Evolutionary conservation across 164 flowering plant species (phyloP).

Genomic region (Cinnamomum micranthum): DNA sequence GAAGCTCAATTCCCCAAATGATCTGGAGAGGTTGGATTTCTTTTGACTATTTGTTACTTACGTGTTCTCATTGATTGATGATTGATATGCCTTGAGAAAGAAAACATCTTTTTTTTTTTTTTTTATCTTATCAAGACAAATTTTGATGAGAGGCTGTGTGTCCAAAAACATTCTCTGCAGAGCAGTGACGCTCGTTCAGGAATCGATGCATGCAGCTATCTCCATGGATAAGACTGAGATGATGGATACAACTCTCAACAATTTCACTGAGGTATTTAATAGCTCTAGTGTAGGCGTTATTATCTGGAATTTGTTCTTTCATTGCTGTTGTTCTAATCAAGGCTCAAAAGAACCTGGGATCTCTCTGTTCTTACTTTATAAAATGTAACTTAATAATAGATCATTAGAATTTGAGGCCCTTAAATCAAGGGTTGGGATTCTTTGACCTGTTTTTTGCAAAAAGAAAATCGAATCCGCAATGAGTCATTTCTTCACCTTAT

Average conservation of each 20-base stretch:
- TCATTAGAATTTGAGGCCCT: too few relatives aligned
- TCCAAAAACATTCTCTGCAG: conserved; percentile 29
- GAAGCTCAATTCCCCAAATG: conserved; percentile 16
- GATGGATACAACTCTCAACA: conserved; percentile 52
- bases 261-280: conserved; percentile 61
- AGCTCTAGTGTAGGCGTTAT: neutral
- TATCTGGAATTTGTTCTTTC: neutral
- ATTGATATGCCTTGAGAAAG: neutral
- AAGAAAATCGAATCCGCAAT: too few relatives aligned
- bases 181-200: conserved; percentile 45
- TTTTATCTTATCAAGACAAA: neutral
- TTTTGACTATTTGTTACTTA: too few relatives aligned
- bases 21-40: conserved; percentile 24
- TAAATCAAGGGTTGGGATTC: too few relatives aligned
- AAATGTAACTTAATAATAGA: too few relatives aligned
- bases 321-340: neutral
- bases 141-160: neutral
- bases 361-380: too few relatives aligned
- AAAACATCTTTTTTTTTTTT: neutral
- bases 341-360: neutral
- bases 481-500: too few relatives aligned
- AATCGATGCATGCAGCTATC: conserved; percentile 62
- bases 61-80: neutral
- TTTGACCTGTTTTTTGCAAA: too few relatives aligned
- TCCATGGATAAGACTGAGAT: conserved; percentile 72